Base-by-base conservation (phyloP, 83 land plant species). In the Larix sibirica region DNA sequence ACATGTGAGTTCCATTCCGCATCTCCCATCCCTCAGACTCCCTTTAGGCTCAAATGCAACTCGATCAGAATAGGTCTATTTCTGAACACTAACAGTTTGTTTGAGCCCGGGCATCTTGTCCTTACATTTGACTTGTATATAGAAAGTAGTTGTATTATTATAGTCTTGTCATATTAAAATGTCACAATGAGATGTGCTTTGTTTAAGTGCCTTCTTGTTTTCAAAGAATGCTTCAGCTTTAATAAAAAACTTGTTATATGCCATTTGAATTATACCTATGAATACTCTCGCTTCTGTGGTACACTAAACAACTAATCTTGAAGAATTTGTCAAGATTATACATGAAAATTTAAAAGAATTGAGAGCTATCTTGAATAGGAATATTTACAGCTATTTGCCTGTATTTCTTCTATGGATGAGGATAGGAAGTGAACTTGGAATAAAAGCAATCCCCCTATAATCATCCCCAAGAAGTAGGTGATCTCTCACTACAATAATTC, bases 401-500 rank as follows among this genome's bases (percentile, higher is more conserved):
- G 54, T 54, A 24, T 60, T 76, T 76, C 33, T 40, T 8, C 58
- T 54, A 76, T 76, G 79, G 79, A 76, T 24, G 58, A 76, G 56
- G 56, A 17, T 54, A 76, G 79, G 79, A 76, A 54, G 79, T 76
- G 79, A 50, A 54, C 61, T 76, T 59, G 24, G 79, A 76, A 76
- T 76, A 26, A 4, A 13, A 76, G 79, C 60, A 47, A 13, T 17
- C 33, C 26, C 56, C 79, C 79, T 76, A 76, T 13, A 58, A 54
- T 76, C 79, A 24, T 76, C 79, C 61, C 54, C 26, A 31, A 76
- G 61, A 76, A 76, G 33, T 76, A 74, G 21, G 54, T 74, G 61
- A 24, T 54, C 60, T 54, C 20, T 76, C 54, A 12, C 4, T 26
- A 17, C 61, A 23, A 71, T 90, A 95, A 82, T 91, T 92, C 64